Percentiles rank a stretch among this genome's conserved stretches.
These are phyloP conservation scores for Salvia miltiorrhiza DNA, from an alignment of 257 asterid genomes.

Conservation along the genomic window DNA sequence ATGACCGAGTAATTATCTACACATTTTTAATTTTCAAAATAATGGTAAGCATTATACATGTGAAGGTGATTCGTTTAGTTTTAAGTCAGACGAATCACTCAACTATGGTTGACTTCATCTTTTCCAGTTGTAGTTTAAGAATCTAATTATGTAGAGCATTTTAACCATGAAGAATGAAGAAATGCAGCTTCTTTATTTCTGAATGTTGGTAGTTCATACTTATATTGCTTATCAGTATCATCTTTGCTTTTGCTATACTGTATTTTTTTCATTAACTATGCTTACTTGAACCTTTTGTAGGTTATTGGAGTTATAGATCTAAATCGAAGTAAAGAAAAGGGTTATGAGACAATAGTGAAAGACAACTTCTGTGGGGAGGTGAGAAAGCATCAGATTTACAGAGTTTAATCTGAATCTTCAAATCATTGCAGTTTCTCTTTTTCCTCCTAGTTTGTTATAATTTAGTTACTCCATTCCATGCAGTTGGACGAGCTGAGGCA, in stretches of 20 bases:
- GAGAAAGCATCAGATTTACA: slow-evolving; percentile 13
- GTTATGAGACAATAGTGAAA: slow-evolving; percentile 83
- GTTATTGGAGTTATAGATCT: slow-evolving; percentile 85
- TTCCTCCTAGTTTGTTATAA: slow-evolving; percentile 24
- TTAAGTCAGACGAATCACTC: background rate
- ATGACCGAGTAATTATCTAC: background rate
- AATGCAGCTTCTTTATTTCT: background rate
- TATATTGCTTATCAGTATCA: background rate
- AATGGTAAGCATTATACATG: background rate
- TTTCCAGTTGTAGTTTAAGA: background rate
- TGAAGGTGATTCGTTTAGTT: background rate
- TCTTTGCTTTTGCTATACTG: slow-evolving; percentile 6
- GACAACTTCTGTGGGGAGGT: slow-evolving; percentile 97
- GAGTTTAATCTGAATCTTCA: background rate
- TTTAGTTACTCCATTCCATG: slow-evolving; percentile 31
- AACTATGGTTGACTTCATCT: background rate
- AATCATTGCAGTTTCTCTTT: background rate
- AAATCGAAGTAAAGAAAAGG: slow-evolving; percentile 82
- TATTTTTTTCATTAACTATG: background rate
- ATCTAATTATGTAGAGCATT: background rate
- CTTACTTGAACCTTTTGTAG: slow-evolving; percentile 42
- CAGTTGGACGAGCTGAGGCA: slow-evolving; percentile 99
- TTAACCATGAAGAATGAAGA: slow-evolving; percentile 2
- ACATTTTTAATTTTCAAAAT: background rate
- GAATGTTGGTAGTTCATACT: background rate